Evolutionary conservation across 1,284 basidiomycete species (phyloP), one percentile per base, ranked within the genome.

Genomic region (Marasmius fiardii): DNA sequence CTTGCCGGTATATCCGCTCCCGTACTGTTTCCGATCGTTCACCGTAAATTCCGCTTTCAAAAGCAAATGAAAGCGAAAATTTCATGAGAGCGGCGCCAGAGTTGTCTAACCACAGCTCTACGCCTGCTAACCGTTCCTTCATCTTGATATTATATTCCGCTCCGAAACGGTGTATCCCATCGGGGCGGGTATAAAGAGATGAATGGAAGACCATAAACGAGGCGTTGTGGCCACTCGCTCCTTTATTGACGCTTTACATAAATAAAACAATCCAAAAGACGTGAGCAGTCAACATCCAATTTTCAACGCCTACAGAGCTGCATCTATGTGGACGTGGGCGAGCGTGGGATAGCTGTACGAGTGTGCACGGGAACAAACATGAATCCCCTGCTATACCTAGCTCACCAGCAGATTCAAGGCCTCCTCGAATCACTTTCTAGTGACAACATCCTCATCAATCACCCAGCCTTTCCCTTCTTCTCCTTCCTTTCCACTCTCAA

Each of bases 391-490:
- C 5, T 37, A 11, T 37, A 11, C 5, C 35, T 31, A 56, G 1
- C 53, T 59, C 8, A 56, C 61, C 14, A 71, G 54, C 26, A 61
- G 56, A 2, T 60, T 59, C 0, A 70, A 53, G 3, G 64, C 62
- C 4, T 60, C 61, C 33, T 56, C 56, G 58, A 47, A 58, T 54
- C 66, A 62, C 65, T 18, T 65, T 60, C 11, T 60, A 31, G 95
- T 65, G 2, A 96, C 85, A 2, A 96, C 86, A n/a, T 80, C 79
- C 24, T 86, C 78, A 4, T 86, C 86, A 60, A 97, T 89, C 3
- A 74, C 64, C 90, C 90, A 92, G 8, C 90, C 89, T 60, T 83
- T 70, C 7, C 82, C 83, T 54, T 82, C 82, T 47, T 80, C 79
- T 6, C 89, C 92, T 43, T 77, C 75, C 0, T 82, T 83, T 5